A percentile compares a stretch with the other conserved stretches of the same genome.
These are phyloP conservation scores for Fusarium devonianum DNA, from an alignment of 2,329 filamentous ascomycete species.

Conservation along the genomic window DNA sequence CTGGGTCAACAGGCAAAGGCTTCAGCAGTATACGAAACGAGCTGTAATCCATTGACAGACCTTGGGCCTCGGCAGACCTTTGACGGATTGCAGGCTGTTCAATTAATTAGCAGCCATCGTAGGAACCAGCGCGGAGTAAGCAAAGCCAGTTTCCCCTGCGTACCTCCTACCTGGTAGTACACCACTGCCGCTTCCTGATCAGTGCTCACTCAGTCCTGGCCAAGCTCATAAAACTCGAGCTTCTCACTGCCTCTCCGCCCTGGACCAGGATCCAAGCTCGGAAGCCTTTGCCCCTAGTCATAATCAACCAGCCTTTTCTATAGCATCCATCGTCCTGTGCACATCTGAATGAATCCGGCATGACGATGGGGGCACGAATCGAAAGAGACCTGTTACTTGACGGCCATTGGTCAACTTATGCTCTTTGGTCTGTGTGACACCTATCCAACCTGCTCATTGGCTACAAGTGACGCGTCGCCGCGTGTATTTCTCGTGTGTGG, in stretches of 20 bases:
- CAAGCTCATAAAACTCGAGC: conserved; percentile 11
- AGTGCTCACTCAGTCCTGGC: no score
- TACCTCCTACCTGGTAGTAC: no score
- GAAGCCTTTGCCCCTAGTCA: no score
- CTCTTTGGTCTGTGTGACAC: conserved; percentile 12
- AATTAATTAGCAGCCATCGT: neutral
- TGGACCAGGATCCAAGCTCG: neutral
- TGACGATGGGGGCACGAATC: neutral
- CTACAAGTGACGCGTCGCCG: conserved; percentile 21
- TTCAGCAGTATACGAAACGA: neutral
- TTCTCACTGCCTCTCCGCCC: neutral
- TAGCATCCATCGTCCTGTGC: conserved; percentile 24
- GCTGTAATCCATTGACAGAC: neutral
- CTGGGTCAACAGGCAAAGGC: neutral
- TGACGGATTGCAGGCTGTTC: neutral
- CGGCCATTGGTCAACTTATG: conserved; percentile 8
- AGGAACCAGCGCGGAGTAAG: conserved; percentile 21
- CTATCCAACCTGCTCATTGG: conserved; percentile 14
- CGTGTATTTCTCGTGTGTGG: conserved; percentile 19
- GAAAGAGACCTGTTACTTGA: neutral
- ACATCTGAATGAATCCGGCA: no score
- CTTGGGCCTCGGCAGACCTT: neutral
- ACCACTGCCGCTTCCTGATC: conserved; percentile 17
- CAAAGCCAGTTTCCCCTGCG: conserved; percentile 15
- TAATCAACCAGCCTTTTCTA: conserved; percentile 12